Conservation (phyloP, 2,329 filamentous ascomycete genomes). For the Penicillium janthinellum region DNA sequence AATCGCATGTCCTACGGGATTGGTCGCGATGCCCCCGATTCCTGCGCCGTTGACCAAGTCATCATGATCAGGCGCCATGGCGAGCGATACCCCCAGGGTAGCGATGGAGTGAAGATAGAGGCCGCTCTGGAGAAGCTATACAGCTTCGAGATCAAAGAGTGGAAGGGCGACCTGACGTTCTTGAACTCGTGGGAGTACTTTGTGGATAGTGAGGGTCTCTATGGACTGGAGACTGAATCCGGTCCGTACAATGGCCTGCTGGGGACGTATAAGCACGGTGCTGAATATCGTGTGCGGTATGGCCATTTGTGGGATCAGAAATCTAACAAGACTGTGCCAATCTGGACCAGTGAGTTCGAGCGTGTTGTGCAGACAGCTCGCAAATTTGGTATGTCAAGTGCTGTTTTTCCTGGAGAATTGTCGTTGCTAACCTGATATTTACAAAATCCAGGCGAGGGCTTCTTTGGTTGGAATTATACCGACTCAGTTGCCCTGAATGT, state of each 20-base stretch:
- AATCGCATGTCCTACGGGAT: slow-evolving; percentile 22
- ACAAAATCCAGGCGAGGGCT: slow-evolving; percentile 18
- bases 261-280: slow-evolving; percentile 20
- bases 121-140: slow-evolving; percentile 18
- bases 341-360: slow-evolving; percentile 23
- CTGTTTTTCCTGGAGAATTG: background rate
- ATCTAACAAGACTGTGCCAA: slow-evolving; percentile 11
- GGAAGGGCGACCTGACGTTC: slow-evolving; percentile 23
- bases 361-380: slow-evolving; percentile 27
- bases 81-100: slow-evolving; percentile 24
- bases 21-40: slow-evolving; percentile 21
- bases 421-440: background rate
- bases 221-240: slow-evolving; percentile 20
- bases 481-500: slow-evolving; percentile 25
- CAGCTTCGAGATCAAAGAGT: slow-evolving; percentile 8
- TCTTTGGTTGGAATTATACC: slow-evolving; percentile 27
- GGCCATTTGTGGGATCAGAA: slow-evolving; percentile 17
- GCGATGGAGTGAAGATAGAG: slow-evolving; percentile 13
- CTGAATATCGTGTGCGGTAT: slow-evolving; percentile 24
- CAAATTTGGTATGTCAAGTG: slow-evolving; percentile 12
- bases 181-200: slow-evolving; percentile 27
- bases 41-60: slow-evolving; percentile 26
- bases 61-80: slow-evolving; percentile 20
- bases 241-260: slow-evolving; percentile 24
- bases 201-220: slow-evolving; percentile 18